Base-by-base conservation (phyloP, 2,329 filamentous ascomycete species). In the Macrophomina tecta region DNA sequence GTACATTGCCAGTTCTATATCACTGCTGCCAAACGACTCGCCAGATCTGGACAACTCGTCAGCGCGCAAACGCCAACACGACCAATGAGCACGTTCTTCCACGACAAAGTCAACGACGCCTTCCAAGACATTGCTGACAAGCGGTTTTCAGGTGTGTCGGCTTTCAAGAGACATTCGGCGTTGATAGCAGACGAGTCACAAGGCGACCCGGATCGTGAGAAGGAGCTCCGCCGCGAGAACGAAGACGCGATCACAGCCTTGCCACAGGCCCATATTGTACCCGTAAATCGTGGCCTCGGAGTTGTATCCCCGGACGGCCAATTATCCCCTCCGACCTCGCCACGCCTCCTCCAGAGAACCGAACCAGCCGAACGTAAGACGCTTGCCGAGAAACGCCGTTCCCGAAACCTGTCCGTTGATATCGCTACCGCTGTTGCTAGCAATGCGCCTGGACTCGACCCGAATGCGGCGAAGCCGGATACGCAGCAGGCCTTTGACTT, bases 1-100 rank as follows among this genome's bases (percentile, higher is more conserved):
- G 91, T 97, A 8, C 92, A 91, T 30, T 97, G 94, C 82, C 94
- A 97, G 77, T 97, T 97, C 83, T 97, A 93, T 79, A 91, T 97
- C 71, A 98, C 94, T 0, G 88, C 90, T 0, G 87, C 93, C 7
- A 90, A 91, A 71, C 83, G 89, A 58, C 80, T 75, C 68, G 70
- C 73, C 7, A 48, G 82, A 80, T 76, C 83, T 81, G 74, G 87
- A 79, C 67, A 76, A 49, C 69, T 82, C 18, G 79, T 83, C 83
- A 87, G 63, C 79, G 90, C 73, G 48, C 79, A 81, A 61, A 82
- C 81, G 7, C 82, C 82, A 2, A 81, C 79, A 16, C 79, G 84
- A 53, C 90, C 90, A 3, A 84, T 94, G 66, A 93, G 90, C 72
- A 89, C 90, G 71, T 82, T 90, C 72, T 89, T 97, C 72, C 91